Base-by-base conservation (phyloP, 495 filamentous ascomycete species). In the Penicillium lagena region DNA sequence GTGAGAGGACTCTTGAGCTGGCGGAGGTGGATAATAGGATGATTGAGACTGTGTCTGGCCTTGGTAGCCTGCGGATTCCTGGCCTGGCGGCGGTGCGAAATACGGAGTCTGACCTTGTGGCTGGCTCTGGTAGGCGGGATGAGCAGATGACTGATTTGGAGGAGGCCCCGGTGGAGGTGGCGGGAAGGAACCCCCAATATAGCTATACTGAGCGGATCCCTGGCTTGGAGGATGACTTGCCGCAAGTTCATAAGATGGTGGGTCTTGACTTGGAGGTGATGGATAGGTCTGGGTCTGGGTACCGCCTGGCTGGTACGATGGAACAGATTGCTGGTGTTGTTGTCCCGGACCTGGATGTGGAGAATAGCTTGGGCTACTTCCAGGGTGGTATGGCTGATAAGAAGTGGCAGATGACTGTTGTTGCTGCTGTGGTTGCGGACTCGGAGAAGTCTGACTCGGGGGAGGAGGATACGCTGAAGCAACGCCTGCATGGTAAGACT, bases 11-110 rank as follows among this genome's bases (percentile, higher is more conserved):
- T 65, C 66, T 40, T 68, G 64, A 14, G 52, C 42, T 7, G 68
- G 69, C 11, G 73, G 73, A 44, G 72, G 71, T 10, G 70, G 58
- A 42, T 67, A 75, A 47, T 71, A 69, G 7, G 51, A 47, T 11
- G 40, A 27, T 27, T 52, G 54, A 28, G 30, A 12, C 29, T 51
- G 55, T 7, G 32, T 22, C 13, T 47, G 46, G 5, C 48, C 40
- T 3, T 52, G 50, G 42, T 49, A 44, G 7, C 11, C 35, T 8
- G 39, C 37, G 29, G 54, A 35, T n/a, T 43, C 29, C 44, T 63
- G 59, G 11, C 36, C 43, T 11, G 53, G 52, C 2, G 55, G 51
- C 1, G 53, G 36, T 12, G 46, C 36, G 33, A 55, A 59, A 13
- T 59, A 52, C 9, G 49, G 43, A 1, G 43, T 32, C 38, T 60